phyloP scores from a whole-genome alignment of 2,329 filamentous ascomycete genomes.

The Paecilomyces formosus region DNA sequence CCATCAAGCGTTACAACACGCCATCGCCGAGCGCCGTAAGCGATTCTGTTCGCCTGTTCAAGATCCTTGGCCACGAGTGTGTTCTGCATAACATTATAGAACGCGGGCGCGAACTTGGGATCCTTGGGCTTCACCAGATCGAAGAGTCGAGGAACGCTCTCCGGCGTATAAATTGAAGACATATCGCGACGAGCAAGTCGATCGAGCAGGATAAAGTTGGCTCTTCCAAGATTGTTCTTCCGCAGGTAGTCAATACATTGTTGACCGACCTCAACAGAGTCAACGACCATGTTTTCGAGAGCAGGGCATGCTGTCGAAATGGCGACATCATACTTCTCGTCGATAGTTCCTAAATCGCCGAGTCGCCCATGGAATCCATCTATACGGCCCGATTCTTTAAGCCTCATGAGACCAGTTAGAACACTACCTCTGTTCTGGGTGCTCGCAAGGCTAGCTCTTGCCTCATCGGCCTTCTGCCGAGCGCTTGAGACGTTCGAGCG shows the following conservation, averaged over 20 bases:
- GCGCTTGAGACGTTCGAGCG: constrained; percentile 80
- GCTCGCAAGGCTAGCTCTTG: constrained; percentile 77
- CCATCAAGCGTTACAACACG: constrained; percentile 92
- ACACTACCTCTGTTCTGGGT: constrained; percentile 93
- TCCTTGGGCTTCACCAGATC: constrained; percentile 88
- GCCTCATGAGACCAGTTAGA: constrained; percentile 80
- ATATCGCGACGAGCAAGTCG: constrained; percentile 74
- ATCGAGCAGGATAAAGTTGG: constrained; percentile 94
- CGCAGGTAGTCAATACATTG: constrained; percentile 96
- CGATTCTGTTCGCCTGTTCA: constrained; percentile 93
- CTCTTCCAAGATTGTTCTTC: constrained; percentile 93
- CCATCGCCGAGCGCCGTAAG: constrained; percentile 90
- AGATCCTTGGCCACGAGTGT: constrained; percentile 89
- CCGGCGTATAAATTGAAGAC: constrained; percentile 74
- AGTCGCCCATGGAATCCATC: constrained; percentile 95
- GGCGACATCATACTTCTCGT: constrained; percentile 91
- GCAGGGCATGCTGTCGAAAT: constrained; percentile 92
- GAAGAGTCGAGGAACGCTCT: constrained; percentile 85
- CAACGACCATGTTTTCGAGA: constrained; percentile 93
- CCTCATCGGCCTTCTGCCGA: constrained; percentile 92
- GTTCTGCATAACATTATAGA: constrained; percentile 92
- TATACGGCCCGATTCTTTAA: constrained; percentile 93
- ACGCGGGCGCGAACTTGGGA: constrained; percentile 77
- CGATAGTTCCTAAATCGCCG: constrained; percentile 88
- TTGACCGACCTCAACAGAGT: constrained; percentile 90